phyloP scores from a whole-genome alignment of 768 basidiomycete species.

The Leccinum ochraceum region DNA sequence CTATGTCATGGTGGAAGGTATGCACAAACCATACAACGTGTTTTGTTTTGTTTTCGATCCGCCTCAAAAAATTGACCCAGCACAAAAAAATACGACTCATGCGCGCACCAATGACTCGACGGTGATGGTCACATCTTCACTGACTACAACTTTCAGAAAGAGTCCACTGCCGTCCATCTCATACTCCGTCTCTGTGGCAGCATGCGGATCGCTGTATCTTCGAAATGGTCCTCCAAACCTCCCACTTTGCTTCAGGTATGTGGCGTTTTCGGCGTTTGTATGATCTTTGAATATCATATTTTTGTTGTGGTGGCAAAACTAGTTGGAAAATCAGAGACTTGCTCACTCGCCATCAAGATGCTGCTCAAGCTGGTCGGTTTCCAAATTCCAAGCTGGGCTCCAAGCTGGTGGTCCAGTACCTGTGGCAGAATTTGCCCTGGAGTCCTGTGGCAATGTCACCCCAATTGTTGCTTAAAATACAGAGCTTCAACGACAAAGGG shows the following conservation, averaged over 20 bases:
- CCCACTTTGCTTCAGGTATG: background rate
- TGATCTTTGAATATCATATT: conserved; percentile 1
- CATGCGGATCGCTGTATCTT: background rate
- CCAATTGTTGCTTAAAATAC: conserved; percentile 97
- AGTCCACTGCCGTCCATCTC: background rate
- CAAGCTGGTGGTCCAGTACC: conserved; percentile 86
- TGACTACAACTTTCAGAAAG: background rate
- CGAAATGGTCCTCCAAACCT: background rate
- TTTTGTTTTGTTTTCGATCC: too few relatives aligned
- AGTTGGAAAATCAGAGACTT: conserved; percentile 90
- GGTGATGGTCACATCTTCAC: too few relatives aligned
- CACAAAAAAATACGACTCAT: too few relatives aligned
- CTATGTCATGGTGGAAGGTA: too few relatives aligned
- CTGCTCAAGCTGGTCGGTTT: conserved; percentile 87
- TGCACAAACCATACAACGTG: too few relatives aligned
- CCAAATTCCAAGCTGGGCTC: conserved; percentile 65
- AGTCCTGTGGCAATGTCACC: conserved; percentile 91
- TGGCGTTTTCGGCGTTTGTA: background rate
- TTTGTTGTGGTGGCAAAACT: conserved; percentile 73
- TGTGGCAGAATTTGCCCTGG: conserved; percentile 92
- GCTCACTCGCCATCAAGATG: conserved; percentile 87
- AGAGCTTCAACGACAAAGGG: conserved; percentile 94
- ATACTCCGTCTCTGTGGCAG: background rate
- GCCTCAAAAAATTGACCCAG: too few relatives aligned
- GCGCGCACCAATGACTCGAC: too few relatives aligned